Evolutionary conservation across 2,329 filamentous ascomycete species (phyloP).

Genomic region (Rachicladosporium sp.): DNA sequence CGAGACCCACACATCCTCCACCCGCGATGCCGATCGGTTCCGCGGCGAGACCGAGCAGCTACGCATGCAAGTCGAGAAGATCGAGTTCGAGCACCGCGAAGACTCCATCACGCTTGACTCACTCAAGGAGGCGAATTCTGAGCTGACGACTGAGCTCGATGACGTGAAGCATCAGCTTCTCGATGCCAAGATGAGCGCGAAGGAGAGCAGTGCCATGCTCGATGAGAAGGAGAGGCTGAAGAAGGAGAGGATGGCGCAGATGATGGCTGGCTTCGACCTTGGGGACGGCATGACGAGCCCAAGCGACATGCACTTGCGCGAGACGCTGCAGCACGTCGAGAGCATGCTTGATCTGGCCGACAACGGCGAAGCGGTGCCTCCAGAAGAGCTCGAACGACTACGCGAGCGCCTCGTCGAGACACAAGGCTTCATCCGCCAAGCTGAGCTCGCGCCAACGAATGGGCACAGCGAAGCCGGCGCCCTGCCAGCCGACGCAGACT

Average conservation of each 20-base stretch:
- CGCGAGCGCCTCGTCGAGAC: constrained; percentile 72
- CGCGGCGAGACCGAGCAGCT: constrained; percentile 79
- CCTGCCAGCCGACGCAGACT: constrained; percentile 50
- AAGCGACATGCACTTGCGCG: constrained; percentile 74
- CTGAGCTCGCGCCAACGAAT: constrained; percentile 69
- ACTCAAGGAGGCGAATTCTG: constrained; percentile 86
- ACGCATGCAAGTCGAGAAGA: constrained; percentile 91
- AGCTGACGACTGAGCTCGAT: constrained; percentile 83
- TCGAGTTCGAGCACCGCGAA: constrained; percentile 93
- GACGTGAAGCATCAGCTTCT: constrained; percentile 93
- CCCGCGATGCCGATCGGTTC: constrained; percentile 82
- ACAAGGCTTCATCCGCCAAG: constrained; percentile 84
- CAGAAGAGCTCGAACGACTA: constrained; percentile 68
- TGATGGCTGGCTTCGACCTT: constrained; percentile 98
- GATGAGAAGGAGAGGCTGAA: constrained; percentile 99
- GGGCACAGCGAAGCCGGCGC: constrained; percentile 39
- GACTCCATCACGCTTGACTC: constrained; percentile 96
- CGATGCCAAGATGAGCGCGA: constrained; percentile 91
- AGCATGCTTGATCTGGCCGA: constrained; percentile 63
- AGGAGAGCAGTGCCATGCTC: constrained; percentile 76
- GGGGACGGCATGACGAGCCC: constrained; percentile 87
- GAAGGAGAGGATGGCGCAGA: constrained; percentile 98
- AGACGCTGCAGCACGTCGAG: constrained; percentile 75
- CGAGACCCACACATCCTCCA: constrained; percentile 69
- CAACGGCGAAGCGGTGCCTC: constrained; percentile 64